A percentile compares a stretch with the other conserved stretches of the same genome.
Conservation (phyloP, 2,329 filamentous ascomycete species). For the Hypoxylon sp. region DNA sequence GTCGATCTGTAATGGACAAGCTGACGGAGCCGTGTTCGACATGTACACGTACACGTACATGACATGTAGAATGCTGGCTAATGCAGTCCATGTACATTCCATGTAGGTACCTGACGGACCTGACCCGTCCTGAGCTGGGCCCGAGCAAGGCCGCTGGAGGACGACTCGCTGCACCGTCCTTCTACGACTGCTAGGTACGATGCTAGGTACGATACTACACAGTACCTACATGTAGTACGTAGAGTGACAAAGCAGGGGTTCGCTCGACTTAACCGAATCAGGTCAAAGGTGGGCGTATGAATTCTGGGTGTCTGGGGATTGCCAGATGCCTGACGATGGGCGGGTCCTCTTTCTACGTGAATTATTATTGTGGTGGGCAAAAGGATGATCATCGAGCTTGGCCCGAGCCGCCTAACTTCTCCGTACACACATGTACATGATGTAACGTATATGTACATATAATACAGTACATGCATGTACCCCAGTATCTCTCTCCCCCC, state of each 20-base stretch:
- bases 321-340: slow-evolving; percentile 28
- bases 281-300: slow-evolving; percentile 19
- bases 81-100: too few species aligned
- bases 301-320: slow-evolving; percentile 35
- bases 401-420: slow-evolving; percentile 31
- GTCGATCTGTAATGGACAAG: not conserved
- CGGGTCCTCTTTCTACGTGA: slow-evolving; percentile 26
- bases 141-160: too few species aligned
- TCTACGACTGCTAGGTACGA: too few species aligned
- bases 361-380: slow-evolving; percentile 32
- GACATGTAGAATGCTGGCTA: too few species aligned
- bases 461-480: not conserved
- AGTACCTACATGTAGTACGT: slow-evolving; percentile 4
- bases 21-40: not conserved
- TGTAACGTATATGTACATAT: not conserved
- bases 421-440: not conserved
- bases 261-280: slow-evolving; percentile 22
- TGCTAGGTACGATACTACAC: slow-evolving; percentile 7
- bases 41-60: not conserved
- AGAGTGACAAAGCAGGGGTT: slow-evolving; percentile 27
- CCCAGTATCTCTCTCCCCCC: too few species aligned
- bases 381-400: slow-evolving; percentile 31
- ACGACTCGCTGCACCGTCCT: too few species aligned
- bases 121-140: too few species aligned
- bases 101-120: too few species aligned